Percentiles rank a stretch among this genome's conserved stretches.
Conservation (phyloP, 1,284 basidiomycete genomes). For the Rhodofomes roseus region DNA sequence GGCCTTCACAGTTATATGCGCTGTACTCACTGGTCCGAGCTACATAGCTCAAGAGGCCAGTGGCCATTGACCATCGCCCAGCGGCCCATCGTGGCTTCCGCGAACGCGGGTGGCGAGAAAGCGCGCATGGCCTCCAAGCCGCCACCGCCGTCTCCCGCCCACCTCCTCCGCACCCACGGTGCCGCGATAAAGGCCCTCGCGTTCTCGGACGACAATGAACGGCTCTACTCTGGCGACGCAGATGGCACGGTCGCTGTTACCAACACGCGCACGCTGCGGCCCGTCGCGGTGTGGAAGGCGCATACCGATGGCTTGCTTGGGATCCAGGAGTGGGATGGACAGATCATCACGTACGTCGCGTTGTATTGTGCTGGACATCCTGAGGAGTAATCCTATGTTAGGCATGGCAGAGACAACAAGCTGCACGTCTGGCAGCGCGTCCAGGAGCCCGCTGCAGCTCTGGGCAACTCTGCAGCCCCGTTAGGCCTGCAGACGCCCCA, state of each 20-base stretch:
- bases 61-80: no score
- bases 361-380: neutral
- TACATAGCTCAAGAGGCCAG: no score
- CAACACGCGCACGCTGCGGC: conserved; percentile 67
- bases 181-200: conserved; percentile 53
- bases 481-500: conserved; percentile 47
- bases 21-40: no score
- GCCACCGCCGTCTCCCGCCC: conserved; percentile 53
- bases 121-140: conserved; percentile 4
- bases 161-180: conserved; percentile 73
- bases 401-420: conserved; percentile 86
- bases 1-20: no score
- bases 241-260: conserved; percentile 70
- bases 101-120: neutral
- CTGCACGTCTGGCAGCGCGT: conserved; percentile 65
- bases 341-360: conserved; percentile 66
- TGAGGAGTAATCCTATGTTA: conserved; percentile 26
- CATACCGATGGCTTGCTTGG: conserved; percentile 76
- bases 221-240: conserved; percentile 80
- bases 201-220: conserved; percentile 66
- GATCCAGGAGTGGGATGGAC: conserved; percentile 65
- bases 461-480: conserved; percentile 54
- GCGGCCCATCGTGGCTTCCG: no score
- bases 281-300: conserved; percentile 72
- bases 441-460: conserved; percentile 38